Evolutionary conservation across 2,329 filamentous ascomycete genomes (phyloP).

Genomic region (Gremmenia infestans): DNA sequence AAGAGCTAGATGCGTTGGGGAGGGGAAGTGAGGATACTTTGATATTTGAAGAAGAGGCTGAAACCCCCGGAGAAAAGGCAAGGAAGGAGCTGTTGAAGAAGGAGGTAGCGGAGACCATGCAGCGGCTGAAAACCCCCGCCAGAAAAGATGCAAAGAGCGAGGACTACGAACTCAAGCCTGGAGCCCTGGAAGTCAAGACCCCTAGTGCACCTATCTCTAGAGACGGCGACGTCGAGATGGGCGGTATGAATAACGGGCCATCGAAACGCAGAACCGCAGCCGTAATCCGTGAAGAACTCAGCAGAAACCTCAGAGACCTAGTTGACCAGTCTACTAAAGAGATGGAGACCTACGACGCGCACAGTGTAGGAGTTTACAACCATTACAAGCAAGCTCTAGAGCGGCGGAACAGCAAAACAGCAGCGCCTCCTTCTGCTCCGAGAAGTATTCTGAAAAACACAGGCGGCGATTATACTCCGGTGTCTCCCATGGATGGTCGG

Average conservation of each 20-base stretch:
- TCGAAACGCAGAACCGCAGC: constrained; percentile 2
- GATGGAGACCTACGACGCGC: constrained; percentile 21
- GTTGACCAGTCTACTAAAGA: constrained; percentile 10
- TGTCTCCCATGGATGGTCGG: background rate
- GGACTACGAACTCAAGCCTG: constrained; percentile 15
- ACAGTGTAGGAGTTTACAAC: constrained; percentile 5
- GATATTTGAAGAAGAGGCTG: background rate
- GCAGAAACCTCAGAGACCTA: constrained; percentile 8
- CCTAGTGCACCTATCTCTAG: background rate
- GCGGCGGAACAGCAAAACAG: background rate
- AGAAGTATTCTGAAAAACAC: background rate
- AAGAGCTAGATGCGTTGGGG: constrained; percentile 11
- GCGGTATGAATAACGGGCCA: background rate
- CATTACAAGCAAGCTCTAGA: constrained; percentile 12
- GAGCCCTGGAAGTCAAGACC: constrained; percentile 3
- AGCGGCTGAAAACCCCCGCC: constrained; percentile 33
- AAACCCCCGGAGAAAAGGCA: background rate
- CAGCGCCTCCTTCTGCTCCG: background rate
- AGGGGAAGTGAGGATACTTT: background rate
- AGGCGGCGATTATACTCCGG: background rate
- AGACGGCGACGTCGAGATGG: constrained; percentile 16
- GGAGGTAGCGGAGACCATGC: constrained; percentile 38
- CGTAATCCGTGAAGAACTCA: constrained; percentile 9
- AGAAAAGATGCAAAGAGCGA: constrained; percentile 18
- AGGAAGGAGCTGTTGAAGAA: constrained; percentile 10